A percentile compares a stretch with the other conserved stretches of the same genome.
Evolutionary conservation across 352 stramenopile species (phyloP).

Genomic region (Pythium rishiriense): DNA sequence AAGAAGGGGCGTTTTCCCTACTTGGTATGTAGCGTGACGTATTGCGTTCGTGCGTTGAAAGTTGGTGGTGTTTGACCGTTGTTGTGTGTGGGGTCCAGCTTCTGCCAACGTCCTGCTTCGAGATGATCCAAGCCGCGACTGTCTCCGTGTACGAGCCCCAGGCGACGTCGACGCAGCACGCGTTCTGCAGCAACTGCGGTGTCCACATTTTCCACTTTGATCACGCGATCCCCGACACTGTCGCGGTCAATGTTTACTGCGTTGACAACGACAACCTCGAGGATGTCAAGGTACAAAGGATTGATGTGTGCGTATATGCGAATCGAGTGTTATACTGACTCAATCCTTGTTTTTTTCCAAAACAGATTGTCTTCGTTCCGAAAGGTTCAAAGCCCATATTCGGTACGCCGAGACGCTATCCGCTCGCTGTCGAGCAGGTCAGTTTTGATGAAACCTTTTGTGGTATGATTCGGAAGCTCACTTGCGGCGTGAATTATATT

Average conservation of each 20-base stretch:
- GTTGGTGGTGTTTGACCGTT: neutral
- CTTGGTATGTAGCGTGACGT: conserved; percentile 40
- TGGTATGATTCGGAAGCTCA: neutral
- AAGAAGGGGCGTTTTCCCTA: conserved; percentile 83
- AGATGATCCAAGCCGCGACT: conserved; percentile 67
- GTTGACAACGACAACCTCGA: conserved; percentile 83
- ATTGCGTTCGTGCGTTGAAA: neutral
- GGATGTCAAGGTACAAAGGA: conserved; percentile 60
- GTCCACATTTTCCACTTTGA: conserved; percentile 89
- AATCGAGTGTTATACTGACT: neutral
- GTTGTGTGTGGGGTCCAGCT: conserved; percentile 42
- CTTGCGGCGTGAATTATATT: neutral
- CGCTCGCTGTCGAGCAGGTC: conserved; percentile 43
- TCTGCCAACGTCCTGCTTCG: conserved; percentile 72
- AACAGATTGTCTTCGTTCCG: conserved; percentile 81
- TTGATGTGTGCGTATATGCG: neutral
- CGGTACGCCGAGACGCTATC: conserved; percentile 43
- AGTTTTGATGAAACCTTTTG: neutral
- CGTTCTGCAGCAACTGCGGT: conserved; percentile 79
- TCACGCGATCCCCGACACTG: conserved; percentile 57
- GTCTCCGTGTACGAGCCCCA: conserved; percentile 78
- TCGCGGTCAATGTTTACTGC: conserved; percentile 82
- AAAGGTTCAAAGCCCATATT: conserved; percentile 70
- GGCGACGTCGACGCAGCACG: conserved; percentile 65
- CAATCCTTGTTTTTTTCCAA: neutral